Evolutionary conservation across 345 rosid species (phyloP), one percentile per base, ranked within the genome.

Genomic region (Sapria himalayana): DNA sequence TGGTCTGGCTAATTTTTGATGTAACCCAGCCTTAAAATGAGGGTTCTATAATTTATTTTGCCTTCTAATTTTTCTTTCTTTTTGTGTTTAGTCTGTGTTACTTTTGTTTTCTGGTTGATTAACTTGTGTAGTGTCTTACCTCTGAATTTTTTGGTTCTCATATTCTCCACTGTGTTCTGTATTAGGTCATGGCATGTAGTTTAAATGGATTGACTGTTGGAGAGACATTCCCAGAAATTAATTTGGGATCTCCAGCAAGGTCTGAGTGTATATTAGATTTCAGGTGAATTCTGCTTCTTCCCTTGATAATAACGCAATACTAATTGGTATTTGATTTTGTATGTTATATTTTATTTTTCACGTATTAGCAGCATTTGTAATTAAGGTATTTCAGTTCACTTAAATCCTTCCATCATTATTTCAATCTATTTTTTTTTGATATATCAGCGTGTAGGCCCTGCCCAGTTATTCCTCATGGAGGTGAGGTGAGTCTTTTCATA

Each of bases 111-210:
- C n/a, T n/a, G n/a, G n/a, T n/a, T n/a, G n/a, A n/a, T n/a, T n/a
- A n/a, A n/a, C n/a, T n/a, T n/a, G 10, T 25, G 1, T 51, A 35
- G 22, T 11, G 15, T 15, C 13, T 25, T 25, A 25, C n/a, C 3
- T 45, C 33, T 5, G 3, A 25, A 8, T 34, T 24, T 2, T 48
- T 16, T 22, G 9, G 8, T 33, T 48, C 66, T n/a, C n/a, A n/a
- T n/a, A n/a, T n/a, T n/a, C n/a, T n/a, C n/a, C n/a, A n/a, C n/a
- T n/a, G n/a, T n/a, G n/a, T n/a, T n/a, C n/a, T n/a, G n/a, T n/a
- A n/a, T n/a, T n/a, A 91, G 99, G 80, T 84, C 43, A 84, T 91
- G 95, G 98, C 98, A 7, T 89, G 78, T 42, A 89, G 98, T 62
- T 72, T 82, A 64, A 77, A 77, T 50, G 96, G 93, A 61, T 52